Evolutionary conservation across 108 stramenopile genomes (phyloP), one percentile per base, ranked within the genome.

Genomic region (Licmophora abbreviata): DNA sequence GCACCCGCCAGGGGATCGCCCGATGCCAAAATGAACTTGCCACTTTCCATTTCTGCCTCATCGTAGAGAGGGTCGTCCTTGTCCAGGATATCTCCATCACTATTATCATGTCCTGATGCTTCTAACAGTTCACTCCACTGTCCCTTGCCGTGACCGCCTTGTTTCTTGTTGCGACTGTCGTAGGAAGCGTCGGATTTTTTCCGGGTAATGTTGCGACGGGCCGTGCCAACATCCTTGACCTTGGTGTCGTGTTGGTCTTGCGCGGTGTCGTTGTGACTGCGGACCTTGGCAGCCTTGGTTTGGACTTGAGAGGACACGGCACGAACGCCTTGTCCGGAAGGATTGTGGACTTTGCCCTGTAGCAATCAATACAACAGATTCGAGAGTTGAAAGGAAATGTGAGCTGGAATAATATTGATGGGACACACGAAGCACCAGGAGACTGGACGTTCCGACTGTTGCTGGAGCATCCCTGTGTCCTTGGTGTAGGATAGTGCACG

Each of bases 281-380:
- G 12, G 34, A 42, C 20, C 22, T 71, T 64, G 31, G 51, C 44
- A 22, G 61, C 48, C 43, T 76, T 77, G 45, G 76, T 75, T 58
- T 78, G 62, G 33, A 60, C 77, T 64, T 78, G 62, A 3, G 72
- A 14, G 12, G 86, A 83, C 4, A 84, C 70, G 26, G 80, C 76
- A 23, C 64, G 57, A 34, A 88, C 59, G 14, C 86, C 86, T 60
- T 74, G 59, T 37, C 86, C 86, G 41, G 63, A 77, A 18, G 86
- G 86, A 51, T 88, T 88, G 59, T 88, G 77, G 61, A 88, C 82
- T 59, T 74, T 81, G 40, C 86, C 86, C 86, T 88, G 48, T 12
- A 5, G 32, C 14, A 27, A 61, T 44, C n/a, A n/a, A n/a, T n/a
- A n/a, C n/a, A n/a, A n/a, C n/a, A n/a, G n/a, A n/a, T n/a, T n/a